A percentile compares a stretch with the other conserved stretches of the same genome.
These are phyloP conservation scores for Hypoxylon sp. DNA, from an alignment of 2,329 filamentous ascomycete species.

Conservation along the genomic window DNA sequence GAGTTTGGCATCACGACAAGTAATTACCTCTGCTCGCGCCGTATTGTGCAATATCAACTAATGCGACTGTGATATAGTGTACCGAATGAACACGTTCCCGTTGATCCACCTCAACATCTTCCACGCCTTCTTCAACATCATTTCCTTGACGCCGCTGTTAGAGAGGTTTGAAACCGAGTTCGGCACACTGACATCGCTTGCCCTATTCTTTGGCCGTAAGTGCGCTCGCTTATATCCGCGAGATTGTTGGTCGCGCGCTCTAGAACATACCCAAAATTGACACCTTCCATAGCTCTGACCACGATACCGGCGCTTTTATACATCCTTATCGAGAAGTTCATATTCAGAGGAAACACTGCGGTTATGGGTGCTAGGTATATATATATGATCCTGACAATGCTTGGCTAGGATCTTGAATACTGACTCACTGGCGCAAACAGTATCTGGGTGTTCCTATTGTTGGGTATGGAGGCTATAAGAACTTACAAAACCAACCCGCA, in stretches of 20 bases:
- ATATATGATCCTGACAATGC: background rate
- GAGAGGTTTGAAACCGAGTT: constrained; percentile 94
- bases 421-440: constrained; percentile 55
- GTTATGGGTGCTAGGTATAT: constrained; percentile 84
- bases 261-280: constrained; percentile 20
- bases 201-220: constrained; percentile 91
- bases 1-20: constrained; percentile 76
- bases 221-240: constrained; percentile 38
- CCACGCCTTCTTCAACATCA: constrained; percentile 80
- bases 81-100: constrained; percentile 91
- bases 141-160: constrained; percentile 85
- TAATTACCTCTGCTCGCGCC: constrained; percentile 56
- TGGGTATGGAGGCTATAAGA: constrained; percentile 85
- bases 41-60: constrained; percentile 9
- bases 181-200: constrained; percentile 86
- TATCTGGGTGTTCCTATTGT: constrained; percentile 90
- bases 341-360: constrained; percentile 75
- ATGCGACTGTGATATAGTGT: constrained; percentile 65
- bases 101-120: constrained; percentile 84
- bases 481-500: constrained; percentile 83
- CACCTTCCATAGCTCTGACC: constrained; percentile 67
- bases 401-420: constrained; percentile 18
- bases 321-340: constrained; percentile 76
- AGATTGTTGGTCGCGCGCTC: background rate
- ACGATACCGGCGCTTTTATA: constrained; percentile 86